These are phyloP conservation scores for Camelina sativa DNA, from an alignment of 345 rosid species.

Conservation along the genomic window DNA sequence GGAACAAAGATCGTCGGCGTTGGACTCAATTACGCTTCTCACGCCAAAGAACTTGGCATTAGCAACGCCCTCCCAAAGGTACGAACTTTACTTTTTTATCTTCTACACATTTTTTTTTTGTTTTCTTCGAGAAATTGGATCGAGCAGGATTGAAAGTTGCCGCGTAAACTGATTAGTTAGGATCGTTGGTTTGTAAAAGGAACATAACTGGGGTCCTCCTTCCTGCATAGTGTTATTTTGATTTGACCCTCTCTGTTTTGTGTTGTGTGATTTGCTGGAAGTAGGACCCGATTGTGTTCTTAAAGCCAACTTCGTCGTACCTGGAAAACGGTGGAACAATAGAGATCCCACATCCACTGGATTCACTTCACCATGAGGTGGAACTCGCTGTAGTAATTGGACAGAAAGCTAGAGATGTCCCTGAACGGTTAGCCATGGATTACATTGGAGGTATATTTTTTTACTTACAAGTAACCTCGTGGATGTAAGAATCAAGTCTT, in stretches of 20 bases:
- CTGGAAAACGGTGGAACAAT: constrained; percentile 87
- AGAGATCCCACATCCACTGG: constrained; percentile 75
- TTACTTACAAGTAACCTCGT: neutral
- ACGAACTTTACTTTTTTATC: neutral
- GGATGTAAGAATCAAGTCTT: neutral
- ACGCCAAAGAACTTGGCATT: constrained; percentile 95
- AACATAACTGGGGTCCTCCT: neutral
- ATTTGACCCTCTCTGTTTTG: neutral
- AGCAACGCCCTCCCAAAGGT: constrained; percentile 74
- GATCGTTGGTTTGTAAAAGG: neutral
- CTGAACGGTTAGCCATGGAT: constrained; percentile 78
- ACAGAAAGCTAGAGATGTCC: constrained; percentile 79
- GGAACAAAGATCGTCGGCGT: constrained; percentile 95
- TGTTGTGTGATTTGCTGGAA: constrained; percentile 2
- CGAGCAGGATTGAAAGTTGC: neutral
- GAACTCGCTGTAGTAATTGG: constrained; percentile 92
- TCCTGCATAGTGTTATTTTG: neutral
- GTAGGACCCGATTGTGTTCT: constrained; percentile 87
- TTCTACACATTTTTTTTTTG: neutral
- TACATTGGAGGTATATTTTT: constrained; percentile 67
- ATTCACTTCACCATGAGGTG: constrained; percentile 89
- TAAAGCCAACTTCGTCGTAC: constrained; percentile 94
- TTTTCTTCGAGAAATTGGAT: neutral
- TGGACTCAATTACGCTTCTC: constrained; percentile 94
- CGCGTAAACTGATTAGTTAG: neutral